These are phyloP conservation scores for Comarum palustre DNA, from an alignment of 306 rosid species.

Conservation along the genomic window DNA sequence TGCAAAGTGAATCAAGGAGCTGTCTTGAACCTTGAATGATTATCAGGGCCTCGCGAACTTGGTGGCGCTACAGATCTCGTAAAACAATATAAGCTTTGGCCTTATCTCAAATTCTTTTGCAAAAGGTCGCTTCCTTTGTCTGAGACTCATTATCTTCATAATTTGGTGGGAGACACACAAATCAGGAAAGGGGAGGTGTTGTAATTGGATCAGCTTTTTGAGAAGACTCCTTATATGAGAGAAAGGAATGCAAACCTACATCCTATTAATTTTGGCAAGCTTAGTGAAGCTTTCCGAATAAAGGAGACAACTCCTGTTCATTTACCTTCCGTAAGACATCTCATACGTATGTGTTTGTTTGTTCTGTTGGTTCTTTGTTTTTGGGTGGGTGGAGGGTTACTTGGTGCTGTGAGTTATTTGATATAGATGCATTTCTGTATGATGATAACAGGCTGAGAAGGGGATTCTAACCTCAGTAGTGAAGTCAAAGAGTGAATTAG, in stretches of 20 bases:
- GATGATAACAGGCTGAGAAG: constrained; percentile 30
- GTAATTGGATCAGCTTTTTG: constrained; percentile 35
- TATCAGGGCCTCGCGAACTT: constrained; percentile 34
- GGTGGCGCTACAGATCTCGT: constrained; percentile 36
- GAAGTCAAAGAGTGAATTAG: constrained; percentile 22
- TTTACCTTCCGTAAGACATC: constrained; percentile 29
- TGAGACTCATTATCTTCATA: constrained; percentile 31
- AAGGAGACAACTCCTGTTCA: constrained; percentile 30
- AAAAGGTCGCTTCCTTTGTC: constrained; percentile 32
- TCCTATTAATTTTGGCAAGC: constrained; percentile 26
- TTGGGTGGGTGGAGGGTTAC: not conserved
- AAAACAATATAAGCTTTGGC: constrained; percentile 29
- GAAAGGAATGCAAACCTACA: constrained; percentile 11
- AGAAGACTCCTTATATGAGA: constrained; percentile 9
- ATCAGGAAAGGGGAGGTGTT: constrained; percentile 40
- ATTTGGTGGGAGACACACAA: constrained; percentile 39
- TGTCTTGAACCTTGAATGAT: not conserved
- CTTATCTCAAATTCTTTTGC: constrained; percentile 30
- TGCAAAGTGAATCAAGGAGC: not conserved
- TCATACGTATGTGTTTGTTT: not conserved
- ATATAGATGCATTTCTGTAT: not conserved
- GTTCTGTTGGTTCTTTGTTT: not conserved
- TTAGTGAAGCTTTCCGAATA: constrained; percentile 28
- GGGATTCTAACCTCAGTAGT: constrained; percentile 19
- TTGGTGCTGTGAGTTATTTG: constrained; percentile 3